Percentiles rank a stretch among this genome's conserved stretches.
Evolutionary conservation across 2,329 filamentous ascomycete species (phyloP).

Genomic region (Claviceps cyperi): DNA sequence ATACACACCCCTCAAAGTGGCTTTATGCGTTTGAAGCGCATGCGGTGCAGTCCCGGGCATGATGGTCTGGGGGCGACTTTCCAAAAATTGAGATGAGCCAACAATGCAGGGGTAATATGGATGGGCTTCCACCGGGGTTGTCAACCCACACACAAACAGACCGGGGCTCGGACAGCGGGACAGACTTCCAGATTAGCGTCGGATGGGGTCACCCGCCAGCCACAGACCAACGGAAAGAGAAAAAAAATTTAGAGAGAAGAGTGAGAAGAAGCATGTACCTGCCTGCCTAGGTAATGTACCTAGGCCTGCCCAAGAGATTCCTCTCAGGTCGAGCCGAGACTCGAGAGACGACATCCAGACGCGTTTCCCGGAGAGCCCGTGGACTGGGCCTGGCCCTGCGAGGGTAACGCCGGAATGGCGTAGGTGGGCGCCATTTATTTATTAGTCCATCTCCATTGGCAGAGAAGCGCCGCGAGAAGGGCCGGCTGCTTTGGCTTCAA

Average conservation of each 20-base stretch:
- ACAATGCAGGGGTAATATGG: slow-evolving; percentile 3
- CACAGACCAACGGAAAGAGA: neutral
- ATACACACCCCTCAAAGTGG: neutral
- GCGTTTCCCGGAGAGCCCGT: slow-evolving; percentile 17
- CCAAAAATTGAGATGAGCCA: neutral
- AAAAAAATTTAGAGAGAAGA: neutral
- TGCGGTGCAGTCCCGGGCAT: neutral
- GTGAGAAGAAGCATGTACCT: neutral
- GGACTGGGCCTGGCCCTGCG: slow-evolving; percentile 13
- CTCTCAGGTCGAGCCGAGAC: neutral
- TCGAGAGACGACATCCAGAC: slow-evolving; percentile 2
- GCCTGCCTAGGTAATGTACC: too few species aligned
- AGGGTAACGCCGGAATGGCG: slow-evolving; percentile 17
- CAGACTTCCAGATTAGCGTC: neutral
- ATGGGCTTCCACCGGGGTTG: too few species aligned
- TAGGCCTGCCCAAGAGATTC: neutral
- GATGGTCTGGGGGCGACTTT: neutral
- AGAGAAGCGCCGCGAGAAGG: slow-evolving; percentile 23
- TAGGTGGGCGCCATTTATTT: neutral
- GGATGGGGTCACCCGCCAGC: neutral
- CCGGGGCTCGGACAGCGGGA: neutral
- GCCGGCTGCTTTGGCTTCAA: slow-evolving; percentile 11
- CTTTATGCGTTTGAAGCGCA: neutral
- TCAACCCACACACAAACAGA: too few species aligned
- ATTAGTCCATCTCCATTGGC: slow-evolving; percentile 5